phyloP scores from a whole-genome alignment of 495 filamentous ascomycete species.

The Penicillium malachiteum region DNA sequence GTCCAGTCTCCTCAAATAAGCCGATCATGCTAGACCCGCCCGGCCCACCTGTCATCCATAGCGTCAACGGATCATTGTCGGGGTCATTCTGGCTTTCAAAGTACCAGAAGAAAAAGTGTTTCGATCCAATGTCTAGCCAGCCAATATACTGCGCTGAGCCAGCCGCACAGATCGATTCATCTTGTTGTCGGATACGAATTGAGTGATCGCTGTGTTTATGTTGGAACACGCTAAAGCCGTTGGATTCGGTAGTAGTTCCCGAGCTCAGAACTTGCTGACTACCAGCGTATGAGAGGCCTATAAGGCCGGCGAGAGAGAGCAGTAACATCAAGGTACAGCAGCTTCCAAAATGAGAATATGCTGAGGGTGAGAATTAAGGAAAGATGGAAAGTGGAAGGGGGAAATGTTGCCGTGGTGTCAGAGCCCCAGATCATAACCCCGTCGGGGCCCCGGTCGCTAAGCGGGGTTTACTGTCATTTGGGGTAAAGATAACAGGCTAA shows the following conservation, averaged over 20 bases:
- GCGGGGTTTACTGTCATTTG: too few species aligned
- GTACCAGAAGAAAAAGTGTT: conserved; percentile 62
- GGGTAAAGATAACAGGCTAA: too few species aligned
- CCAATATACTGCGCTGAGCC: conserved; percentile 40
- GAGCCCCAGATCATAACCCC: too few species aligned
- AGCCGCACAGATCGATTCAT: conserved; percentile 38
- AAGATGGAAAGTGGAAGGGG: too few species aligned
- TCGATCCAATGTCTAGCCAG: conserved; percentile 33
- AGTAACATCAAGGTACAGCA: background rate
- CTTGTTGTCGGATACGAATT: conserved; percentile 39
- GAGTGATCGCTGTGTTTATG: conserved; percentile 32
- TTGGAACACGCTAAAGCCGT: conserved; percentile 17
- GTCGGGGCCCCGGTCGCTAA: too few species aligned
- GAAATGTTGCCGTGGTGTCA: too few species aligned
- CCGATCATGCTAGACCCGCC: conserved; percentile 42
- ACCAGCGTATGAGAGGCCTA: background rate
- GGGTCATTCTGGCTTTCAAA: conserved; percentile 58
- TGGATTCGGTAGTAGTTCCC: background rate
- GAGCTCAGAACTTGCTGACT: background rate
- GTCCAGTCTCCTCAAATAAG: conserved; percentile 37
- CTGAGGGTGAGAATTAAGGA: too few species aligned
- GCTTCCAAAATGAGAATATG: too few species aligned
- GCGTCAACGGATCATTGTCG: conserved; percentile 47
- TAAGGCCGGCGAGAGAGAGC: background rate
- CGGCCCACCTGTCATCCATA: conserved; percentile 59